Evolutionary conservation across 306 rosid genomes (phyloP), one percentile per base, ranked within the genome.

Genomic region (Alnus glutinosa): DNA sequence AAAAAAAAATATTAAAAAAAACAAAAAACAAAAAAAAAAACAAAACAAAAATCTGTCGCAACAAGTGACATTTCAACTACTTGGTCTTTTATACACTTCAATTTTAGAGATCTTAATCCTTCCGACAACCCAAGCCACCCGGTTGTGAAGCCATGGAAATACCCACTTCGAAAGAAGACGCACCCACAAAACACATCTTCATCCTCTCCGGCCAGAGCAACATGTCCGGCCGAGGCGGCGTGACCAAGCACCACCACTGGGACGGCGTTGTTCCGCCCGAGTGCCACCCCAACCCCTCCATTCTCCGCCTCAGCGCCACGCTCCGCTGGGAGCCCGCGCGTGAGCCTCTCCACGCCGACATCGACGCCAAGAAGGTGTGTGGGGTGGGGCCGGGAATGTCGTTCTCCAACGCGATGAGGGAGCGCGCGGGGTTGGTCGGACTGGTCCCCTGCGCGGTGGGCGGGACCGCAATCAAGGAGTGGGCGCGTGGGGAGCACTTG

Each of bases 181-280:
- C 82, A 4, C 76, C 82, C 11, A 72, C 71, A 82, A 80, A 58
- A 16, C 91, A 91, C 44, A 89, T 94, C 85, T 94, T 91, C 86
- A 88, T 94, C 52, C 86, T 94, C 48, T 89, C 97, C 7, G 97
- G 98, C 5, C 98, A 94, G 75, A 94, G 97, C 88, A 94, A 94
- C 88, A 92, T 92, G 97, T 59, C 97, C 14, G 98, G 97, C 8
- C 93, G 97, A 0, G 98, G 97, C 48, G 95, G 98, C 0, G 89
- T 90, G 3, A n/a, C 84, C 37, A 82, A 68, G 66, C 62, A 7
- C 48, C 80, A 55, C 68, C 52, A 63, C 5, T 94, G 98, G 98
- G 89, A 94, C 86, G 90, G 92, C 83, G 70, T 88, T 37, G 80
- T 94, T 19, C 95, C 98, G 0, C 49, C 82, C 4, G 97, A 92